Percentiles rank a stretch among this genome's conserved stretches.
These are phyloP conservation scores for Calonectria henricotiae DNA, from an alignment of 2,329 filamentous ascomycete genomes.

Conservation along the genomic window DNA sequence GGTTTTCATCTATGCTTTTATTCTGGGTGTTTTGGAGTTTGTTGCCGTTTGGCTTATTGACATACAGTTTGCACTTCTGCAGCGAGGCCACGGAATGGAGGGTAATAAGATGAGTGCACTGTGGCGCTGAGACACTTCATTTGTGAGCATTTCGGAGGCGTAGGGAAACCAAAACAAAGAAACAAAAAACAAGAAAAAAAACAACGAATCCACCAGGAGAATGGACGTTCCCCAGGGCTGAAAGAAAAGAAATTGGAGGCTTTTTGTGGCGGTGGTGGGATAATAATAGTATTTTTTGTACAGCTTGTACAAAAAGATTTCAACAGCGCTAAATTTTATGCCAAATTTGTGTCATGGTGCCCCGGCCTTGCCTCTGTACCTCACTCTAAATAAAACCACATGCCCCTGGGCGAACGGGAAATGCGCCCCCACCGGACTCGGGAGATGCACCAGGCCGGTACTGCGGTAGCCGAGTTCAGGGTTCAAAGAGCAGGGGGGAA, in stretches of 20 bases:
- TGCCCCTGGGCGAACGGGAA: slow-evolving; percentile 20
- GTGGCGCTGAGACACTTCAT: slow-evolving; percentile 49
- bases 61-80: slow-evolving; percentile 12
- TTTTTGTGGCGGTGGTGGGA: slow-evolving; percentile 18
- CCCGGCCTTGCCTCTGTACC: not conserved
- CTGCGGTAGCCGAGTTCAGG: slow-evolving; percentile 22
- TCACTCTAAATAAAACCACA: not conserved
- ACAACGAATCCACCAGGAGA: slow-evolving; percentile 9
- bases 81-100: slow-evolving; percentile 17
- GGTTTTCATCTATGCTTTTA: slow-evolving; percentile 13
- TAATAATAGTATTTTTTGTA: slow-evolving; percentile 36
- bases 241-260: slow-evolving; percentile 22
- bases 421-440: slow-evolving; percentile 22
- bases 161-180: slow-evolving; percentile 35
- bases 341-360: not conserved
- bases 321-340: slow-evolving; percentile 19
- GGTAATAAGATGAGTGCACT: slow-evolving; percentile 39
- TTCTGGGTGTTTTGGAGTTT: slow-evolving; percentile 26
- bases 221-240: slow-evolving; percentile 21
- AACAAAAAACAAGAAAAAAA: slow-evolving; percentile 19
- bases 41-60: slow-evolving; percentile 4
- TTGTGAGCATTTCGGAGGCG: slow-evolving; percentile 35
- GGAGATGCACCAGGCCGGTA: slow-evolving; percentile 21
- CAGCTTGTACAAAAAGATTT: slow-evolving; percentile 28
- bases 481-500: not conserved